Conservation (phyloP, 176 grass and related monocot genomes). For the Oryza longistaminata region DNA sequence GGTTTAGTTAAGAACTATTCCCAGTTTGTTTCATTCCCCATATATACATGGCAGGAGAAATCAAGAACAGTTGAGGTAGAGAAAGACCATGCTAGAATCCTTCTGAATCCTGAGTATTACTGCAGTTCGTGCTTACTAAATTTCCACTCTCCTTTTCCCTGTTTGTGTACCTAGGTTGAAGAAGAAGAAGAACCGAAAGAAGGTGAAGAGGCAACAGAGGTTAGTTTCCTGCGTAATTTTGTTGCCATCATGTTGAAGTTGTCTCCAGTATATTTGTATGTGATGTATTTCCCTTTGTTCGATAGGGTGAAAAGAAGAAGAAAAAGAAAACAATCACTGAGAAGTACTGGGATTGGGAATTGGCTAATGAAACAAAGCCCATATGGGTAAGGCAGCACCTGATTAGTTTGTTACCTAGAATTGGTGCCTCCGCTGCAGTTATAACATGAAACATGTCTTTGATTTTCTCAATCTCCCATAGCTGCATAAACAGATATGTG, state of each 20-base stretch:
- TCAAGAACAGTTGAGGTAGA: conserved; percentile 76
- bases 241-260: neutral
- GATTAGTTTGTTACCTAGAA: neutral
- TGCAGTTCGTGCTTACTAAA: neutral
- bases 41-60: conserved; percentile 90
- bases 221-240: conserved; percentile 7
- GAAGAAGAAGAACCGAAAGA: conserved; percentile 67
- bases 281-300: neutral
- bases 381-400: conserved; percentile 62
- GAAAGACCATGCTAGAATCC: neutral
- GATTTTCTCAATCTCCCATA: neutral
- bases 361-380: conserved; percentile 84
- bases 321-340: conserved; percentile 77
- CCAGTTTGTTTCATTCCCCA: conserved; percentile 87
- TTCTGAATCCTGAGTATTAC: neutral
- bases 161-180: conserved; percentile 49
- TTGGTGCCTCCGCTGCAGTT: neutral
- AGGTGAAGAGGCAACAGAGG: conserved; percentile 64
- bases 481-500: neutral
- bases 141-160: neutral
- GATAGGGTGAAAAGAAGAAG: conserved; percentile 68
- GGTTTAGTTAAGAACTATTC: conserved; percentile 86
- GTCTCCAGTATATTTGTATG: neutral
- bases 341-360: conserved; percentile 94
- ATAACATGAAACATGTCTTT: neutral